These are phyloP conservation scores for Inonotus hispidus DNA, from an alignment of 1,284 basidiomycete genomes.

Conservation along the genomic window DNA sequence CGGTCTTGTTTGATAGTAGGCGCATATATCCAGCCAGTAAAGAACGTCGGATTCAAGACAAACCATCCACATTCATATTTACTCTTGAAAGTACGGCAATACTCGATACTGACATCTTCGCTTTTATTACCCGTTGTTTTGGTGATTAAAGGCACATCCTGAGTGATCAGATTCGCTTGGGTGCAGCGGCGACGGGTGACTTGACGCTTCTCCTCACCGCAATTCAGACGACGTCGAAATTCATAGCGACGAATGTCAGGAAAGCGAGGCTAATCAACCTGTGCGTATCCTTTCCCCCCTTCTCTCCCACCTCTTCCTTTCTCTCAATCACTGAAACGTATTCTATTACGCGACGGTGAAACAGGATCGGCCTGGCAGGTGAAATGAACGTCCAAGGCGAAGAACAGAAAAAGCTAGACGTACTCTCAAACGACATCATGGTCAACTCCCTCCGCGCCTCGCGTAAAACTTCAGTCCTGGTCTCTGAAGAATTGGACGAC, in stretches of 20 bases:
- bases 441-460: slow-evolving; percentile 91
- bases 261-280: slow-evolving; percentile 97
- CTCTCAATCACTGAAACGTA: neutral
- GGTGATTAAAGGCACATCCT: slow-evolving; percentile 68
- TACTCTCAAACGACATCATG: slow-evolving; percentile 99
- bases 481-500: slow-evolving; percentile 94
- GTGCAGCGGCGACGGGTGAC: slow-evolving; percentile 83
- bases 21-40: slow-evolving; percentile 3
- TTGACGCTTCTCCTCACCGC: slow-evolving; percentile 92
- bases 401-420: slow-evolving; percentile 99
- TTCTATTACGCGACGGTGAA: neutral
- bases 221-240: slow-evolving; percentile 93
- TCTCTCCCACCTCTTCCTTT: neutral
- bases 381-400: slow-evolving; percentile 97
- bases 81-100: no score
- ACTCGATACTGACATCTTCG: neutral
- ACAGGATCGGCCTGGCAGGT: slow-evolving; percentile 89
- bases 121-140: neutral
- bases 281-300: slow-evolving; percentile 46
- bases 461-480: slow-evolving; percentile 93
- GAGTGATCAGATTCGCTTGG: slow-evolving; percentile 75
- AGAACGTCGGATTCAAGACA: no score
- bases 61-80: no score
- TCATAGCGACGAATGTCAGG: slow-evolving; percentile 97
- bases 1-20: no score